phyloP scores from a whole-genome alignment of 257 asterid genomes.

The Solanum sitiens region DNA sequence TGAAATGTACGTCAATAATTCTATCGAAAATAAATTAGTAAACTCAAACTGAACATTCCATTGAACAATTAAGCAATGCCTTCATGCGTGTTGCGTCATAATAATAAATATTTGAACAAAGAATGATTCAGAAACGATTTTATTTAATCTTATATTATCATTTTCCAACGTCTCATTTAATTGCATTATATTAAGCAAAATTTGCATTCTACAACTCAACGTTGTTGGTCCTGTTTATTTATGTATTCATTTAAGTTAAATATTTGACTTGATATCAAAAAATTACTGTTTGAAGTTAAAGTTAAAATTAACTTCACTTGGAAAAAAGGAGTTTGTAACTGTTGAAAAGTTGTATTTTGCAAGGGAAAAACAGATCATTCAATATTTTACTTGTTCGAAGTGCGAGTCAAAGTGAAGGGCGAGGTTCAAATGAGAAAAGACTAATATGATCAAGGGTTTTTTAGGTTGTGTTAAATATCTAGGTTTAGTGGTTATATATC shows the following conservation, averaged over 20 bases:
- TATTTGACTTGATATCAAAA: background rate
- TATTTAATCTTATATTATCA: background rate
- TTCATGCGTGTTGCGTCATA: background rate
- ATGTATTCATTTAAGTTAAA: background rate
- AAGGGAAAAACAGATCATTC: background rate
- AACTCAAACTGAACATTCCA: background rate
- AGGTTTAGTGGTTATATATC: background rate
- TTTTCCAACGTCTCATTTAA: background rate
- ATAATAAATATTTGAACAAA: background rate
- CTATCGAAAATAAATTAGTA: background rate
- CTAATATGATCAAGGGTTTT: background rate
- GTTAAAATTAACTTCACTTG: background rate
- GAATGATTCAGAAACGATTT: background rate
- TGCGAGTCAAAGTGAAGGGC: background rate
- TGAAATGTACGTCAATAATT: background rate
- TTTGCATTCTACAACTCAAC: background rate
- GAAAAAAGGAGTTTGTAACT: background rate
- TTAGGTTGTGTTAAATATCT: background rate
- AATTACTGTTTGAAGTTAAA: background rate
- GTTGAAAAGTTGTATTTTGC: background rate
- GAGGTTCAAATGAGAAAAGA: background rate
- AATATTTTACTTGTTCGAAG: background rate
- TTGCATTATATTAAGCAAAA: background rate
- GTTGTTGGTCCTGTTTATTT: background rate
- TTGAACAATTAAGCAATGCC: background rate